phyloP scores from a whole-genome alignment of 2,329 filamentous ascomycete genomes.

The Tolypocladium capitatum region DNA sequence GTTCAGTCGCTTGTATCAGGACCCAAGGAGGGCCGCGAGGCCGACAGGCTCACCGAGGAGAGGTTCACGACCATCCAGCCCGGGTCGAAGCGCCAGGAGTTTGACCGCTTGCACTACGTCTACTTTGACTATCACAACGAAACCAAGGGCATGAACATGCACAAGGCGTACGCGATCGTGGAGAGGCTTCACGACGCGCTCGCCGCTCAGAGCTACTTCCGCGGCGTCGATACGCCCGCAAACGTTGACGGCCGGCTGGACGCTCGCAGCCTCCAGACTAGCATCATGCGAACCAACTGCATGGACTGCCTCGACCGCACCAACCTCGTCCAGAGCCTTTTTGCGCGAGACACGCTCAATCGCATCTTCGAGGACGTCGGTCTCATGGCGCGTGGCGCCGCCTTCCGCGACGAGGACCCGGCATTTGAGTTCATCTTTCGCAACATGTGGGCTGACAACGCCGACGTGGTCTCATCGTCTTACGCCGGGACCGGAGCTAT shows the following conservation, averaged over 20 bases:
- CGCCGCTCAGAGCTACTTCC: slow-evolving; percentile 77
- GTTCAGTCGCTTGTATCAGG: slow-evolving; percentile 61
- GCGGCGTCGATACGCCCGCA: slow-evolving; percentile 73
- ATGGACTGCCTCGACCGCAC: slow-evolving; percentile 99
- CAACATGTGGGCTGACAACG: slow-evolving; percentile 97
- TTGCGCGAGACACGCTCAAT: slow-evolving; percentile 78
- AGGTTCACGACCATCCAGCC: slow-evolving; percentile 70
- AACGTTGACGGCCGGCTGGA: slow-evolving; percentile 60
- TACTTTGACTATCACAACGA: slow-evolving; percentile 99
- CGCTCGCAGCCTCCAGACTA: slow-evolving; percentile 67
- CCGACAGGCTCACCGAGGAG: slow-evolving; percentile 56
- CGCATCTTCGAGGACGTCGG: slow-evolving; percentile 80
- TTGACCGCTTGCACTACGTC: slow-evolving; percentile 83
- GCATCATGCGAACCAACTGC: slow-evolving; percentile 92
- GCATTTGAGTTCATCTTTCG: slow-evolving; percentile 86
- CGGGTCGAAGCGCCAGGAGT: slow-evolving; percentile 43
- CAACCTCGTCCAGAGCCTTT: slow-evolving; percentile 95
- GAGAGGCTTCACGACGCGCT: slow-evolving; percentile 69
- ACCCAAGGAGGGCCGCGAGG: slow-evolving; percentile 51
- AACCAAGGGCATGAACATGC: slow-evolving; percentile 89
- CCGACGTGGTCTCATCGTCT: slow-evolving; percentile 80
- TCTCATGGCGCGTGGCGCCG: slow-evolving; percentile 61
- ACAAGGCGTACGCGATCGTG: slow-evolving; percentile 76
- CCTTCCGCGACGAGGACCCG: slow-evolving; percentile 61
- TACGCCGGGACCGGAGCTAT: slow-evolving; percentile 95